phyloP scores from a whole-genome alignment of 2,329 filamentous ascomycete species.

The Penicillium crustosum region DNA sequence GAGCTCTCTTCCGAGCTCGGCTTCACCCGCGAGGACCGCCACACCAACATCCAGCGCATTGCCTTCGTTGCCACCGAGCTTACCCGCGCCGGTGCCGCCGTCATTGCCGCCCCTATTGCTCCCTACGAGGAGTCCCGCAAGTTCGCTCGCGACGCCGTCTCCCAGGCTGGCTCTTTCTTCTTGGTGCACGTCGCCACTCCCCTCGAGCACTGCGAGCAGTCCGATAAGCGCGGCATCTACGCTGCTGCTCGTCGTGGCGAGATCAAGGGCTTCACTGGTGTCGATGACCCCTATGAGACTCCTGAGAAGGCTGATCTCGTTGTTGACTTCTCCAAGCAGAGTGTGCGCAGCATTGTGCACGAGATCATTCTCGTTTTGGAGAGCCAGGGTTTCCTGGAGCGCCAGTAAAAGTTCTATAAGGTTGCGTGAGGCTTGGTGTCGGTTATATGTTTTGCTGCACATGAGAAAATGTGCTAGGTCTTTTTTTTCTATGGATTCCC shows the following conservation, averaged over 20 bases:
- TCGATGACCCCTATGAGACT: slow-evolving; percentile 93
- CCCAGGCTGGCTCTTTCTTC: slow-evolving; percentile 87
- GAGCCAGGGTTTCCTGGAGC: slow-evolving; percentile 81
- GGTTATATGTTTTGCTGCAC: slow-evolving; percentile 21
- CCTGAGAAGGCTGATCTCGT: slow-evolving; percentile 78
- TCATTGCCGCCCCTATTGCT: slow-evolving; percentile 94
- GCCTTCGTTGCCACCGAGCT: slow-evolving; percentile 94
- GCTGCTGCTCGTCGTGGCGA: slow-evolving; percentile 77
- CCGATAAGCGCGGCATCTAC: slow-evolving; percentile 90
- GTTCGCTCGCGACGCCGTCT: slow-evolving; percentile 76
- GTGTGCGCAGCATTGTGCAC: slow-evolving; percentile 89
- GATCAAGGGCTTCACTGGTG: slow-evolving; percentile 97
- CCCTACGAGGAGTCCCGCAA: slow-evolving; percentile 79
- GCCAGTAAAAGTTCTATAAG: slow-evolving; percentile 37
- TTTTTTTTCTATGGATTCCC: slow-evolving; percentile 26
- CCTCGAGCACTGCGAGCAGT: slow-evolving; percentile 91
- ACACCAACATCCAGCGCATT: slow-evolving; percentile 93
- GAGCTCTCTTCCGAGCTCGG: slow-evolving; percentile 94
- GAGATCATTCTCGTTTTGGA: slow-evolving; percentile 94
- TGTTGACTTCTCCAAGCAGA: slow-evolving; percentile 82
- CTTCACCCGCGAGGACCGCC: slow-evolving; percentile 88
- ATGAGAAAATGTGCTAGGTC: slow-evolving; percentile 22
- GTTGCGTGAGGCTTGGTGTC: slow-evolving; percentile 16
- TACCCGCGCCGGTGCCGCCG: slow-evolving; percentile 86
- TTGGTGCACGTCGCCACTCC: slow-evolving; percentile 92